A percentile compares a stretch with the other conserved stretches of the same genome.
Conservation (phyloP, 805 yeast genomes). For the Pichia manshurica region DNA sequence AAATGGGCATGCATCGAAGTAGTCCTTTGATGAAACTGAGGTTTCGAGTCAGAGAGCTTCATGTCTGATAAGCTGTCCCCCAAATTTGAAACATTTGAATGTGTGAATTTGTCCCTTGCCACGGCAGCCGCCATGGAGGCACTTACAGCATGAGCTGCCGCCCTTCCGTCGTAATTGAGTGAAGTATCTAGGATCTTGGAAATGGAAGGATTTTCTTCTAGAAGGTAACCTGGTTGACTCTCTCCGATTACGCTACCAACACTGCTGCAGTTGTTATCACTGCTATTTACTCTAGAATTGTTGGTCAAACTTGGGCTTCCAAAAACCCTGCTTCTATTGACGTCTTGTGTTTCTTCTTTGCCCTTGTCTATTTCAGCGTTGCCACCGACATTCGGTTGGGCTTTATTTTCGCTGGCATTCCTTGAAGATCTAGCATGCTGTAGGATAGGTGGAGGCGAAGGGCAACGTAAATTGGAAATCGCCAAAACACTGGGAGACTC, state of each 20-base stretch:
- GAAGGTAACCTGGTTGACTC: too few species aligned
- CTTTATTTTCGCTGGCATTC: neutral
- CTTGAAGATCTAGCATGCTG: slow-evolving; percentile 17
- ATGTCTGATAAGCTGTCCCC: slow-evolving; percentile 6
- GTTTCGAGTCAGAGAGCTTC: neutral
- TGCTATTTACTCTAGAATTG: neutral
- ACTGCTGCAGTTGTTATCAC: neutral
- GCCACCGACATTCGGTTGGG: neutral
- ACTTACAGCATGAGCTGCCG: slow-evolving; percentile 34
- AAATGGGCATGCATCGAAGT: slow-evolving; percentile 78
- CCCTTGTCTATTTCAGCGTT: neutral
- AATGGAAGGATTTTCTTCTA: slow-evolving; percentile 6
- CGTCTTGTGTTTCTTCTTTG: neutral
- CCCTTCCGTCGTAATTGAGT: slow-evolving; percentile 22
- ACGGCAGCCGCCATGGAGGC: slow-evolving; percentile 37
- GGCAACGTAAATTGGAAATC: slow-evolving; percentile 53
- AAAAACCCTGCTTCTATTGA: neutral
- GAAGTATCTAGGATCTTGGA: slow-evolving; percentile 5
- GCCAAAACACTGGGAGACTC: slow-evolving; percentile 51
- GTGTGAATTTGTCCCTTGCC: slow-evolving; percentile 26
- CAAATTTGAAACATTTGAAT: slow-evolving; percentile 12
- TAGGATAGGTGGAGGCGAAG: slow-evolving; percentile 69
- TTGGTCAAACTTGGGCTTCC: neutral
- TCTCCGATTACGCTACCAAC: neutral
- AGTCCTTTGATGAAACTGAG: slow-evolving; percentile 40